Base-by-base conservation (phyloP, 345 rosid species). In the Salix brachista region DNA sequence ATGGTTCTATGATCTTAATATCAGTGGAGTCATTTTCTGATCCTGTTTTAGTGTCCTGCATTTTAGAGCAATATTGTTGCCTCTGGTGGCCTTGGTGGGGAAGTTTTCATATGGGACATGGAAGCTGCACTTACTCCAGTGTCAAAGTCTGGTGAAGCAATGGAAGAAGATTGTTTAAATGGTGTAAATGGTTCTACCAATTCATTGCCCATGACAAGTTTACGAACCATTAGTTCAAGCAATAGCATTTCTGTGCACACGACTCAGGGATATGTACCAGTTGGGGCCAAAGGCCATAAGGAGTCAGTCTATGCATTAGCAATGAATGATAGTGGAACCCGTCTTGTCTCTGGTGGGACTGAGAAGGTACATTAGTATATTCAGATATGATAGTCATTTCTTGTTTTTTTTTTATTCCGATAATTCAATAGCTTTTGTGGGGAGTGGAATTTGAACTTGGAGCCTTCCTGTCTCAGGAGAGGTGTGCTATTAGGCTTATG, bases 21-120 rank as follows among this genome's bases (percentile, higher is more conserved):
- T 69, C 67, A 18, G 77, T 64, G 36, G 80, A 77, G 83, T 78
- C 86, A 77, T 83, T 85, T 86, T 84, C 88, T 94, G 89, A 94
- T 85, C 82, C 85, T 88, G 75, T 85, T 85, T 79, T 91, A 87
- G 92, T 88, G 81, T 86, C 86, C 61, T 78, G 88, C 84, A 81
- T 94, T 87, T 83, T 92, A 96, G 99, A 86, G 86, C 88, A 91
- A 91, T 88, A 81, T 96, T 81, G 91, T 96, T 92, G 98, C 97
- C 81, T 96, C 99, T 79, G 95, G 97, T 85, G 99, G 97, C 85
- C 99, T 96, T 90, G 99, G 98, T 56, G 97, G 98, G 87, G 99
- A 96, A 88, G 99, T 96, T 83, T 94, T 91, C 78, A 82, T 96
- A 84, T 96, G 99, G 99, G 98, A 96, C 81, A 84, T 96, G n/a